These are phyloP conservation scores for Suillus hirtellus DNA, from an alignment of 768 basidiomycete genomes.

Conservation along the genomic window DNA sequence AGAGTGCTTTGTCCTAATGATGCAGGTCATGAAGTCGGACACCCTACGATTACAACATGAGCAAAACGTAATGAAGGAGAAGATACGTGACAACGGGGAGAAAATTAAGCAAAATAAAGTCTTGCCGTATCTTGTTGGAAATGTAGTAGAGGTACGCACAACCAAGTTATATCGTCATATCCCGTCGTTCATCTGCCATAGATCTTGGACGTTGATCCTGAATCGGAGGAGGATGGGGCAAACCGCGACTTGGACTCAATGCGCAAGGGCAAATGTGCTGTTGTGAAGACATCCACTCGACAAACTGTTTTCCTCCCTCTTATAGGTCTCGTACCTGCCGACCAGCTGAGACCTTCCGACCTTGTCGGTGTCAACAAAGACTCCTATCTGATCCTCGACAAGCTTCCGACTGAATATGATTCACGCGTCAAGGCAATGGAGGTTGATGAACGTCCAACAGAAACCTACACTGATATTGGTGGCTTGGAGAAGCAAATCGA, in stretches of 20 bases:
- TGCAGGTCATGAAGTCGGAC: conserved; percentile 95
- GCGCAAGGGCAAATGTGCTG: conserved; percentile 96
- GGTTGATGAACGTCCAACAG: conserved; percentile 96
- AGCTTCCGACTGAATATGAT: conserved; percentile 94
- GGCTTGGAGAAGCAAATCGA: conserved; percentile 99
- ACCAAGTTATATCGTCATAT: not conserved
- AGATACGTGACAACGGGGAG: conserved; percentile 96
- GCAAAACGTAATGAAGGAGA: conserved; percentile 95
- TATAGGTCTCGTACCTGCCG: conserved; percentile 94
- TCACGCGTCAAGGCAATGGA: conserved; percentile 99
- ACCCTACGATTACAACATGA: conserved; percentile 90
- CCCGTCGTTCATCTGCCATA: conserved; percentile 32
- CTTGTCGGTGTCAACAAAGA: conserved; percentile 99
- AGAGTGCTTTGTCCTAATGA: not conserved
- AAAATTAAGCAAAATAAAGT: conserved; percentile 99
- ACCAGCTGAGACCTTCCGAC: conserved; percentile 86
- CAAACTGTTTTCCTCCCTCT: conserved; percentile 98
- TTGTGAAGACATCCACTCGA: conserved; percentile 97
- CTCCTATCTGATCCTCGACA: conserved; percentile 95
- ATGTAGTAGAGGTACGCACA: conserved; percentile 88
- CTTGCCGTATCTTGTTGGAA: conserved; percentile 94
- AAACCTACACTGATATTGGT: conserved; percentile 96
- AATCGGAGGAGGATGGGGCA: conserved; percentile 93
- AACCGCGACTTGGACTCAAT: conserved; percentile 93
- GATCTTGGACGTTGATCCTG: conserved; percentile 94